A percentile compares a stretch with the other conserved stretches of the same genome.
These are phyloP conservation scores for Grosmannia huntii DNA, from an alignment of 2,329 filamentous ascomycete species.

Conservation along the genomic window DNA sequence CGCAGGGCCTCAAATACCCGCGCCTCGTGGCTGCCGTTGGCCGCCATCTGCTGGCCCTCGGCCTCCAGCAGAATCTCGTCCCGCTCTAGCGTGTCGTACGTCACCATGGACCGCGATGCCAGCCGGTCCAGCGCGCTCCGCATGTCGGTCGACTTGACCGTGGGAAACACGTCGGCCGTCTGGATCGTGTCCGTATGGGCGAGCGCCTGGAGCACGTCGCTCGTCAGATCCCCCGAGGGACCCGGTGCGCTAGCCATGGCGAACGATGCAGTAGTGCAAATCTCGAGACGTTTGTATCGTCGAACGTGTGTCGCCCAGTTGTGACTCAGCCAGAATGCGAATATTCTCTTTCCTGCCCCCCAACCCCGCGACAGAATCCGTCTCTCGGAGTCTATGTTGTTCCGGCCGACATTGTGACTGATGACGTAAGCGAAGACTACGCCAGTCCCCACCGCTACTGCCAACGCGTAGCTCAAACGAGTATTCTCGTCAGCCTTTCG, in stretches of 20 bases:
- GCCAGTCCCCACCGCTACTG: too few relatives aligned
- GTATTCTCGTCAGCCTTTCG: too few relatives aligned
- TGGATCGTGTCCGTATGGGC: slow-evolving; percentile 50
- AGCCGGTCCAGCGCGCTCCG: slow-evolving; percentile 86
- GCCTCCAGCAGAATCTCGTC: slow-evolving; percentile 66
- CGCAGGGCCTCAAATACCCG: slow-evolving; percentile 67
- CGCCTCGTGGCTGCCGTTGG: slow-evolving; percentile 69
- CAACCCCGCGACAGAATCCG: not conserved
- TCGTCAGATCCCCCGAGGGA: slow-evolving; percentile 52
- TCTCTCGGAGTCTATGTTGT: too few relatives aligned
- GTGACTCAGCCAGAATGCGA: not conserved
- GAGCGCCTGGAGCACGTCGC: slow-evolving; percentile 53
- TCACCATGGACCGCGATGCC: slow-evolving; percentile 71
- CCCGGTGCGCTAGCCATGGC: slow-evolving; percentile 15
- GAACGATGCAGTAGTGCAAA: too few relatives aligned
- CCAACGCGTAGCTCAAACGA: too few relatives aligned
- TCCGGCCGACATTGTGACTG: too few relatives aligned
- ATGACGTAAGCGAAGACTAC: too few relatives aligned
- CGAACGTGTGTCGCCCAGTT: not conserved
- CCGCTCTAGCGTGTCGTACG: slow-evolving; percentile 69
- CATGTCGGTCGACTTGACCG: slow-evolving; percentile 51
- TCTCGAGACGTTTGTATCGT: not conserved
- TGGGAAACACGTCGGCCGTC: slow-evolving; percentile 58
- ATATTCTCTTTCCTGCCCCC: not conserved
- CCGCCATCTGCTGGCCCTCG: slow-evolving; percentile 59